phyloP scores from a whole-genome alignment of 2,329 filamentous ascomycete species.

The Elsinoe necatrix region DNA sequence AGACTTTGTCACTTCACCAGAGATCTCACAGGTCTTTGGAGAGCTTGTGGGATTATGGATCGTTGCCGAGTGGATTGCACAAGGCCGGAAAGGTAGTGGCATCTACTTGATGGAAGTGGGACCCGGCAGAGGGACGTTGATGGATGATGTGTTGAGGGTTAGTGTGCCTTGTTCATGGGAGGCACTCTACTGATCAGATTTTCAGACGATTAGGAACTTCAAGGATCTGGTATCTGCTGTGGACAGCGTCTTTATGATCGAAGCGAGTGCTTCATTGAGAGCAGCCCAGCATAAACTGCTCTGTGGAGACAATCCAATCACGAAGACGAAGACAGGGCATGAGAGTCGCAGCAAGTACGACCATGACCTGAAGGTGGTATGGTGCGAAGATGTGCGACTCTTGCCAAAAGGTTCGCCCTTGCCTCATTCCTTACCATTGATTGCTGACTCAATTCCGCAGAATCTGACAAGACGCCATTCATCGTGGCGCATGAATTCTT shows the following conservation, averaged over 20 bases:
- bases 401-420: conserved; percentile 55
- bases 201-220: conserved; percentile 75
- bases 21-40: conserved; percentile 95
- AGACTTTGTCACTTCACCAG: conserved; percentile 93
- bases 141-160: conserved; percentile 92
- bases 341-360: conserved; percentile 69
- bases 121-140: conserved; percentile 86
- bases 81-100: conserved; percentile 63
- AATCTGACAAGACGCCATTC: conserved; percentile 66
- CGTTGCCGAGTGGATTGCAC: conserved; percentile 91
- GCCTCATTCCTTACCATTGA: not conserved
- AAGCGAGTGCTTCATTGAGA: conserved; percentile 76
- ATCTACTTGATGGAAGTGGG: conserved; percentile 91
- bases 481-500: conserved; percentile 98
- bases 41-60: conserved; percentile 93
- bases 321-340: conserved; percentile 64
- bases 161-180: conserved; percentile 25
- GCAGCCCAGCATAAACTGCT: conserved; percentile 71
- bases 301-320: conserved; percentile 62
- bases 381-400: conserved; percentile 84
- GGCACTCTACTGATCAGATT: conserved; percentile 18
- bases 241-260: conserved; percentile 85
- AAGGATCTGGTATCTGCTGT: conserved; percentile 66
- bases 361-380: conserved; percentile 62
- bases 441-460: conserved; percentile 20